Evolutionary conservation across 2,329 filamentous ascomycete genomes (phyloP).

Genomic region (Venturiaceae sp.): DNA sequence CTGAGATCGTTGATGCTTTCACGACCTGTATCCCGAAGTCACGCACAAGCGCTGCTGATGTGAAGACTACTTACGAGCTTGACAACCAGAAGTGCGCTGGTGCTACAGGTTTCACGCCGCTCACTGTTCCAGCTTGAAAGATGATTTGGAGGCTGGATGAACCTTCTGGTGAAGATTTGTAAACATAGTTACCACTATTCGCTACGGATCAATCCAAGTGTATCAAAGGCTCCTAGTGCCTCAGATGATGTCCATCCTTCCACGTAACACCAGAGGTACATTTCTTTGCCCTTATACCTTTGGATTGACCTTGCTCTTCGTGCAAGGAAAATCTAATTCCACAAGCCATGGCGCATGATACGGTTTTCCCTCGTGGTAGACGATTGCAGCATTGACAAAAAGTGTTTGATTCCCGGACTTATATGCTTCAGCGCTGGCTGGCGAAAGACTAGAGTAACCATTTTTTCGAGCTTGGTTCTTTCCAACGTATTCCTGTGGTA

Average conservation of each 20-base stretch:
- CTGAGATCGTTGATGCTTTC: background rate
- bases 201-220: background rate
- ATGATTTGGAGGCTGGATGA: background rate
- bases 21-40: background rate
- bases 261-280: no score
- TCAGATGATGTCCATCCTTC: background rate
- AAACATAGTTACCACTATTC: background rate
- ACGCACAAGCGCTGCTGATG: background rate
- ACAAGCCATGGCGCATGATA: background rate
- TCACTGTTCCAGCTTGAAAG: background rate
- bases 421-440: background rate
- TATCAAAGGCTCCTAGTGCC: background rate
- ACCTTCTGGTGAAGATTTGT: background rate
- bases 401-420: background rate
- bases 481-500: background rate
- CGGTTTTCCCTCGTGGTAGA: background rate
- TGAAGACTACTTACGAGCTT: background rate
- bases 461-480: background rate
- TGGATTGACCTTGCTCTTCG: background rate
- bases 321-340: background rate
- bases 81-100: background rate
- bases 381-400: background rate
- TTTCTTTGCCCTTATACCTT: no score
- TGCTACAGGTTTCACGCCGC: background rate
- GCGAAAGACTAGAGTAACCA: background rate